Evolutionary conservation across 2,329 filamentous ascomycete genomes (phyloP).

Genomic region (Aspergillus niger): DNA sequence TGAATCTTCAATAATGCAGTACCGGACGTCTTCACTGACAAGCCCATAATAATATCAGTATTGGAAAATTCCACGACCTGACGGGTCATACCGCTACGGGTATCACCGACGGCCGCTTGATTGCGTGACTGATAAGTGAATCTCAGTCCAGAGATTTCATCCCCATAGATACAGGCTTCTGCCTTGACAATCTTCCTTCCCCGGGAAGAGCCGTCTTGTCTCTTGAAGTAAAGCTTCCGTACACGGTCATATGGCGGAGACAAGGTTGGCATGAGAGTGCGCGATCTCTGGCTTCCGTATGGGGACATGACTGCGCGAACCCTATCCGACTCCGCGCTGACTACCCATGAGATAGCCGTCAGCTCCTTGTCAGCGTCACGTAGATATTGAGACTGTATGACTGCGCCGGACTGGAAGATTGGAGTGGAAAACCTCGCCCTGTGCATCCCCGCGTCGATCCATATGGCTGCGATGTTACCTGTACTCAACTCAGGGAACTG

Average conservation of each 20-base stretch:
- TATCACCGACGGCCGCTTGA: constrained; percentile 1
- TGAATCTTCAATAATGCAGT: not conserved
- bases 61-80: constrained; percentile 1
- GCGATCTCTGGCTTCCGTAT: not conserved
- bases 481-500: not conserved
- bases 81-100: not conserved
- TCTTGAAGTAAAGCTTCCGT: constrained; percentile 15
- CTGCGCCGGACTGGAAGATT: not conserved
- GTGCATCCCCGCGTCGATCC: constrained; percentile 3
- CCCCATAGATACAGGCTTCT: not conserved
- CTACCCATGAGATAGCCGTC: constrained; percentile 16
- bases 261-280: constrained; percentile 1
- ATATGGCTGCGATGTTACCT: constrained; percentile 10
- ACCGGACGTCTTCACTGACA: not conserved
- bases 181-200: not conserved
- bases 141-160: constrained; percentile 5
- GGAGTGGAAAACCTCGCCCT: constrained; percentile 6
- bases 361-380: not conserved
- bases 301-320: constrained; percentile 11
- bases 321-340: constrained; percentile 4
- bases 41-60: constrained; percentile 3
- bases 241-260: constrained; percentile 12
- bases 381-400: constrained; percentile 4
- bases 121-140: constrained; percentile 7
- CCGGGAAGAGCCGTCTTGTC: not conserved